Evolutionary conservation across 768 basidiomycete species (phyloP).

Genomic region (Termitomyces sp.): DNA sequence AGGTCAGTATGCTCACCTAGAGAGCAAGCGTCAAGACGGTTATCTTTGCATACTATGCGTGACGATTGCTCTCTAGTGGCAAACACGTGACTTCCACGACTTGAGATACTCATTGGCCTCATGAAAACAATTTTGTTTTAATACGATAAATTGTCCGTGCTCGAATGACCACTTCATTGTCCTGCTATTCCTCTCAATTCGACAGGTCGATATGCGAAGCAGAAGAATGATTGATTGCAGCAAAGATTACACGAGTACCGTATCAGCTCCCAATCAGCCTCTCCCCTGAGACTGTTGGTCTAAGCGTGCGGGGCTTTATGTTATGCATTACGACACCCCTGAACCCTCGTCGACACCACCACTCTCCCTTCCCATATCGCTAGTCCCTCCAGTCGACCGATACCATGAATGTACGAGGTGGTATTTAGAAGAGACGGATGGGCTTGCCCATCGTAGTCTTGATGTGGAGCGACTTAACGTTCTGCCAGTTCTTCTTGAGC

Average conservation of each 20-base stretch:
- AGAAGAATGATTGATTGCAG: constrained; percentile 2
- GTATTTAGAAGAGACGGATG: constrained; percentile 80
- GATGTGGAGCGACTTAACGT: constrained; percentile 97
- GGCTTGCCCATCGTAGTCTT: constrained; percentile 99
- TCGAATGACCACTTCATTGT: too few relatives aligned
- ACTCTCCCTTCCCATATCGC: constrained; percentile 11
- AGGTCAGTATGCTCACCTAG: too few relatives aligned
- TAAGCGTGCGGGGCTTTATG: constrained; percentile 99
- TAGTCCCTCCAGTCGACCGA: constrained; percentile 9
- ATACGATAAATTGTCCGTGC: too few relatives aligned
- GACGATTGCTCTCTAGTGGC: too few relatives aligned
- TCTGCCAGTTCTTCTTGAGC: constrained; percentile 99
- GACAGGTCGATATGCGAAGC: not conserved
- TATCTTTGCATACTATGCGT: too few relatives aligned
- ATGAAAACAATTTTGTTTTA: too few relatives aligned
- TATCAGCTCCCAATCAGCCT: constrained; percentile 91
- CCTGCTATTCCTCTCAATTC: too few relatives aligned
- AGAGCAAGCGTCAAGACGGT: too few relatives aligned
- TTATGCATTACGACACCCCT: constrained; percentile 69
- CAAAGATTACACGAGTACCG: constrained; percentile 23
- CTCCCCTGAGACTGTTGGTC: constrained; percentile 82
- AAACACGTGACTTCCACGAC: too few relatives aligned
- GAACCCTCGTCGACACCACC: constrained; percentile 17
- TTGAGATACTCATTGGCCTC: too few relatives aligned
- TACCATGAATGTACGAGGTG: not conserved